These are phyloP conservation scores for Nakaseomyces uthaithaninus DNA, from an alignment of 1,139 yeast species.

Conservation along the genomic window DNA sequence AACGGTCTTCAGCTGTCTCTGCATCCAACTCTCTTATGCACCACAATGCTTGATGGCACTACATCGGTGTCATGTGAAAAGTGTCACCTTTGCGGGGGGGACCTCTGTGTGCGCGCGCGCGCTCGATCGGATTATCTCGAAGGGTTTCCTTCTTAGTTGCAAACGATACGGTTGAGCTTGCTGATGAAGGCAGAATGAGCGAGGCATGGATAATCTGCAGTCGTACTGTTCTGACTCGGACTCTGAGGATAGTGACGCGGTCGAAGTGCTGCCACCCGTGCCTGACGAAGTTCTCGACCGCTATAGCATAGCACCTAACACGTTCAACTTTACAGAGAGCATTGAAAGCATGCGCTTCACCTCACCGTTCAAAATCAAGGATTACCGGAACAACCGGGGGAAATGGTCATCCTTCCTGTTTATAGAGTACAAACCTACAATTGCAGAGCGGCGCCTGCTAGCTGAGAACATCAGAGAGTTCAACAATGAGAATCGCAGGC, in stretches of 20 bases:
- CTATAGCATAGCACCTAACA: slow-evolving; percentile 3
- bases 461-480: neutral
- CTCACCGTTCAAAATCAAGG: neutral
- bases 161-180: too few species aligned
- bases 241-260: neutral
- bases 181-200: too few species aligned
- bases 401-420: slow-evolving; percentile 5
- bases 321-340: neutral
- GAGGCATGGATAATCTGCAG: slow-evolving; percentile 2
- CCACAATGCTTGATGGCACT: too few species aligned
- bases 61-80: neutral
- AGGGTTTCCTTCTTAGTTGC: too few species aligned
- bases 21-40: too few species aligned
- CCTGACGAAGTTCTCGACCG: neutral
- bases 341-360: slow-evolving; percentile 1
- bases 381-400: neutral
- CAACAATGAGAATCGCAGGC: neutral
- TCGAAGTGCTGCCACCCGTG: neutral
- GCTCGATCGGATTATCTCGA: too few species aligned
- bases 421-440: slow-evolving; percentile 1
- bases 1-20: too few species aligned
- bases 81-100: too few species aligned
- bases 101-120: too few species aligned
- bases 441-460: neutral
- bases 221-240: neutral